Base-by-base conservation (phyloP, 2,329 filamentous ascomycete genomes). In the Aspergillus candidus region DNA sequence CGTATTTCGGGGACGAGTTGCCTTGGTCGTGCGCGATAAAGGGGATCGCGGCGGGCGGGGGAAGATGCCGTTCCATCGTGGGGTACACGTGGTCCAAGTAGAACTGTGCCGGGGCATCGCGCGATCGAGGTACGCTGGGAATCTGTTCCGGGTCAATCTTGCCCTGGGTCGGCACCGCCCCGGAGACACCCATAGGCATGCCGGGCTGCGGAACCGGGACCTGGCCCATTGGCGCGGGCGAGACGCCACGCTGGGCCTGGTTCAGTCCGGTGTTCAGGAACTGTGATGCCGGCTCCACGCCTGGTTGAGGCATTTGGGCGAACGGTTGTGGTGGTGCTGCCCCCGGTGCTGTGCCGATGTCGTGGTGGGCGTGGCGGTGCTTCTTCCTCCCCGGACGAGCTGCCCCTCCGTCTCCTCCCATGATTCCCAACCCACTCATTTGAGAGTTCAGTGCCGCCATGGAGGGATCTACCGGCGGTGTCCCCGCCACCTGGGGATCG, bases 21-120 rank as follows among this genome's bases (percentile, higher is more conserved):
- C 93, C 93, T 67, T 98, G 93, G 58, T 98, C 93, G 58, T 83
- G 87, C n/a, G 90, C 87, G 32, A 96, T 85, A 60, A 93, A 97
- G 2, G 93, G 89, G 15, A 93, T 78, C 4, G 86, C 81, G 11
- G 90, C 87, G 2, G 93, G 89, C 37, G 93, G 93, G 10, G 93
- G 90, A 2, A 95, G 76, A 62, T 95, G 89, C 47, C 86, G 86
- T 69, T 97, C 91, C 72, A 97, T 94, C 3, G 93, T 98, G 13
- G 91, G 89, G 65, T 96, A 97, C 40, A 94, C 77, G 65, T 95
- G 86, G 55, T 77, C 82, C 56, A 94, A 78, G 63, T 91, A 98
- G 70, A 90, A 85, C 52, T 85, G 83, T 53, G 93, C 87, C 6
- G 87, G 77, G 6, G 79, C 69, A 66, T 98, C 93, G 71, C 93